Evolutionary conservation across 2,329 filamentous ascomycete species (phyloP), one percentile per base, ranked within the genome.

Genomic region (Monosporascus sp.): DNA sequence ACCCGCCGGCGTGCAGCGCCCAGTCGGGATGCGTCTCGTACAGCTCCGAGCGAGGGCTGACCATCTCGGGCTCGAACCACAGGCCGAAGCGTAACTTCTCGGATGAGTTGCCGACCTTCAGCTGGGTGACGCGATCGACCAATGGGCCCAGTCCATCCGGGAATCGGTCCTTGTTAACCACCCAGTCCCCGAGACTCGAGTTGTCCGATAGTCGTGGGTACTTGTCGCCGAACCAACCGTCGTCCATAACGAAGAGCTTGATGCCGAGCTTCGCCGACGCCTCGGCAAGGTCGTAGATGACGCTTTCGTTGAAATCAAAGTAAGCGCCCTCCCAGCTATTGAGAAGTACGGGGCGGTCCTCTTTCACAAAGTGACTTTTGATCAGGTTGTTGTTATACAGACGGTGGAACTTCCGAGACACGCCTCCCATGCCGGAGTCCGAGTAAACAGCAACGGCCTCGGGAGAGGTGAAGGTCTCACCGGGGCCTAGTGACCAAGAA

Each of bases 1-100:
- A 81, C 0, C 72, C 65, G 4, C 79, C 81, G 0, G 82, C 78
- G 52, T 83, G 78, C 50, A 87, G 61, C 3, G 75, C 82, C 84
- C 84, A 87, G 52, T 87, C 83, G 0, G 84, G 84, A 58, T 87
- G 84, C 45, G 81, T 69, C 1, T 75, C 66, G 63, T 87, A 87
- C 2, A 87, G 71, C 2, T 73, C 77, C 0, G 84, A 86, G 51
- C 83, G 80, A 1, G 80, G 79, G 53, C 83, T 85, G 49, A 86
- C 78, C 85, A 87, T 87, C 60, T 87, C 84, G 0, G 83, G 84
- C 63, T 87, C 85, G 2, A 87, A 75, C 84, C 84, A 87, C 3
- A 87, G 73, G 17, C 84, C 84, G 57, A 87, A 87, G 14, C 76
- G 73, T 47, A 87, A 65, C 2, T 77, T 73, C 0, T 72, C 69